These are phyloP conservation scores for Fagus crenata DNA, from an alignment of 306 rosid species.

Conservation along the genomic window DNA sequence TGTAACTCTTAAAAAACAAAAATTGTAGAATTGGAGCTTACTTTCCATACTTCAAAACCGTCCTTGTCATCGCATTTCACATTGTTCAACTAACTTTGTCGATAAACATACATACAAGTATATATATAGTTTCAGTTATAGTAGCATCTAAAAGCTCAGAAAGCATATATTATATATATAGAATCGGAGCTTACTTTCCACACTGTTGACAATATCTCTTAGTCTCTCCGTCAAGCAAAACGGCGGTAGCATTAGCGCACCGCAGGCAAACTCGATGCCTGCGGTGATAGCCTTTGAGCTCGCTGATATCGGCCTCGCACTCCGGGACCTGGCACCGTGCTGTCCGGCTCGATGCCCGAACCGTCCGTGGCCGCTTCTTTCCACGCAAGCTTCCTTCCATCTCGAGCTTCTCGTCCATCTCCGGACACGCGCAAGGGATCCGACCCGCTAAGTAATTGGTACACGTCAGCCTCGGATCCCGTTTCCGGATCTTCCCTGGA, in stretches of 20 bases:
- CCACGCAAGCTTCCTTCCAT: slow-evolving; percentile 57
- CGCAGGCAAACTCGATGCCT: slow-evolving; percentile 85
- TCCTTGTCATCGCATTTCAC: no score
- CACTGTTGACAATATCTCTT: slow-evolving; percentile 98
- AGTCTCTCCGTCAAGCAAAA: slow-evolving; percentile 54
- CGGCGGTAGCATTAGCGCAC: slow-evolving; percentile 73
- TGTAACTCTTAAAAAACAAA: no score
- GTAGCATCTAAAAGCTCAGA: slow-evolving; percentile 1
- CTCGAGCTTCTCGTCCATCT: slow-evolving; percentile 66
- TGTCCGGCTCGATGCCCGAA: slow-evolving; percentile 41
- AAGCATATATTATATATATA: not conserved
- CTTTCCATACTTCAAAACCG: slow-evolving; percentile 72
- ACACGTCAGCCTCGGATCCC: slow-evolving; percentile 86
- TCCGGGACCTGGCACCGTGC: slow-evolving; percentile 82
- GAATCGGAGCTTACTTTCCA: slow-evolving; percentile 68
- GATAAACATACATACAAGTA: no score
- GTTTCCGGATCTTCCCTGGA: slow-evolving; percentile 58
- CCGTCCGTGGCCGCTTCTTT: slow-evolving; percentile 62
- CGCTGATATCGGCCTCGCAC: slow-evolving; percentile 74
- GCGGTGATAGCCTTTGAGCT: slow-evolving; percentile 88
- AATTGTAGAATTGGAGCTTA: slow-evolving; percentile 29
- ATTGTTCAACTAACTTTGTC: not conserved
- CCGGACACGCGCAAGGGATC: slow-evolving; percentile 96
- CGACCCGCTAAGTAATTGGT: slow-evolving; percentile 82
- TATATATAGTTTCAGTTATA: no score